Evolutionary conservation across 2,329 filamentous ascomycete genomes (phyloP).

Genomic region (Calycina marina): DNA sequence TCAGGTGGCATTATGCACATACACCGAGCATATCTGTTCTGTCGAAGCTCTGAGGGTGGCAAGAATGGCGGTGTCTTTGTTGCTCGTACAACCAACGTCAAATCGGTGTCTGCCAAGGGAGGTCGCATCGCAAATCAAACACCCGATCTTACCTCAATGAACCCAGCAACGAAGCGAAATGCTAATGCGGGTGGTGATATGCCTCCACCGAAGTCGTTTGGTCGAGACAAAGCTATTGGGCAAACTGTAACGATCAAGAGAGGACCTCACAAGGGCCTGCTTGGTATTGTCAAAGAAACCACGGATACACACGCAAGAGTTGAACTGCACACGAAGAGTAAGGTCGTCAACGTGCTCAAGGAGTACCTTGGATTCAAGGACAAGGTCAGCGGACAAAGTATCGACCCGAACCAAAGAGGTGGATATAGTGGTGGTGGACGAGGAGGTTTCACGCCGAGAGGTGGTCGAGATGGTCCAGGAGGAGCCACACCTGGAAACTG

Average conservation of each 20-base stretch:
- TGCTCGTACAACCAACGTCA: slow-evolving; percentile 69
- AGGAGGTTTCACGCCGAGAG: slow-evolving; percentile 27
- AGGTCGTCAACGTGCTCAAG: slow-evolving; percentile 74
- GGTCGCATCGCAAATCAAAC: slow-evolving; percentile 55
- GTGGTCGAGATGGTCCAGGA: slow-evolving; percentile 33
- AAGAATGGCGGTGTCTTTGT: slow-evolving; percentile 90
- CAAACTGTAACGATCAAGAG: slow-evolving; percentile 83
- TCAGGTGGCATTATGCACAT: slow-evolving; percentile 88
- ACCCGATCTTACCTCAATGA: slow-evolving; percentile 80
- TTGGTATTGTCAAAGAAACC: slow-evolving; percentile 92
- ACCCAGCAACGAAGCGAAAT: slow-evolving; percentile 70
- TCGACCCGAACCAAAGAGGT: slow-evolving; percentile 48
- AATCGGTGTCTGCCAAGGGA: slow-evolving; percentile 87
- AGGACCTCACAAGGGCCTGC: slow-evolving; percentile 79
- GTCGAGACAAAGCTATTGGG: slow-evolving; percentile 71
- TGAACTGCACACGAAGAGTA: slow-evolving; percentile 88
- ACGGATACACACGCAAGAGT: slow-evolving; percentile 77
- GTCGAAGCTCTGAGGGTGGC: slow-evolving; percentile 68
- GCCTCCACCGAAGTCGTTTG: slow-evolving; percentile 55
- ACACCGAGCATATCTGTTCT: slow-evolving; percentile 80
- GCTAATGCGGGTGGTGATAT: slow-evolving; percentile 37
- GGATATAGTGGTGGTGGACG: slow-evolving; percentile 30
- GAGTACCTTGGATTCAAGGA: slow-evolving; percentile 77
- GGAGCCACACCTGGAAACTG: slow-evolving; percentile 37
- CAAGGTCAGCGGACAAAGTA: slow-evolving; percentile 61